Evolutionary conservation across 2,329 filamentous ascomycete genomes (phyloP), one percentile per base, ranked within the genome.

Genomic region (Fusarium sp.): DNA sequence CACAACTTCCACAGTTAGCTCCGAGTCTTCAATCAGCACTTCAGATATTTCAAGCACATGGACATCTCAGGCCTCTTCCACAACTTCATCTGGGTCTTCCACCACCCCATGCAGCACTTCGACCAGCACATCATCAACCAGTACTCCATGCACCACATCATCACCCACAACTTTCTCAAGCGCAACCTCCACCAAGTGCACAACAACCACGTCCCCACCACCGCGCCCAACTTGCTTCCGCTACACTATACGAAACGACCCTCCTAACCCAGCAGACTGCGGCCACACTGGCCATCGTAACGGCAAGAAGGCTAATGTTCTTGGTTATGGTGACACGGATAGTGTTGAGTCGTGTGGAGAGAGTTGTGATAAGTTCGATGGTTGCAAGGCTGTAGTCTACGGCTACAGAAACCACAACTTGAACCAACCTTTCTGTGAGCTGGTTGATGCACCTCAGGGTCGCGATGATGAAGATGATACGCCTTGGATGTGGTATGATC

Each of bases 261-360:
- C 67, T 1, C 67, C 67, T 2, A 9, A 16, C 0, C 53, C 57
- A 6, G 49, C 49, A 33, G 47, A 60, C 26, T 70, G 67, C 4
- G 63, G 57, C 9, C 50, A 70, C 12, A 37, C 52, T 3, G 67
- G 67, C 4, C 44, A 53, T 44, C 33, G 53, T 7, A 29, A 58
- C 7, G 66, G 57, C 6, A 38, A 29, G 5, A 63, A 70, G 15
- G 53, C 67, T 9, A 69, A 56, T 5, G 28, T 70, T 21, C 42
- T 69, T 9, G 67, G 67, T 2, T 47, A 70, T 5, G 67, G 67
- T 13, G 44, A 68, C 13, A 16, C 42, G 12, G 63, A 65, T 10
- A 70, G 67, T 37, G 29, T 70, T n/a, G 67, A 68, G 33, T 4
- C 54, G 2, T 70, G 67, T 23, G 67, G 53, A 15, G 31, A 70